Evolutionary conservation across 2,329 filamentous ascomycete genomes (phyloP).

Genomic region (Penicillium fuscoglaucum): DNA sequence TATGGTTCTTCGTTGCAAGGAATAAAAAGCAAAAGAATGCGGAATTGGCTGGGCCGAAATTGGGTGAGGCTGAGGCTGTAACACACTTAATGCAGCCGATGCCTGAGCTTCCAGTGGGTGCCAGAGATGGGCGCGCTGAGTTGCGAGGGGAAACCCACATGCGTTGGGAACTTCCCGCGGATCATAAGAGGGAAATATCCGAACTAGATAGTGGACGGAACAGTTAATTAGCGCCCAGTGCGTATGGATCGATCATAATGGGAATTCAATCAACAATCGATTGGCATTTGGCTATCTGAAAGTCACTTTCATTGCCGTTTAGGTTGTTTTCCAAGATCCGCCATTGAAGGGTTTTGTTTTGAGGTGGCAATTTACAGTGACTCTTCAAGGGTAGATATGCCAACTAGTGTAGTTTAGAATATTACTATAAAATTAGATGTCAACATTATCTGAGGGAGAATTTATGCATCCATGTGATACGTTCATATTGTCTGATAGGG

Average conservation of each 20-base stretch:
- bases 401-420: no score
- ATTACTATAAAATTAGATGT: no score
- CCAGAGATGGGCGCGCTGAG: background rate
- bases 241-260: background rate
- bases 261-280: no score
- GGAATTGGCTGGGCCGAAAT: background rate
- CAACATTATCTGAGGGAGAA: no score
- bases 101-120: background rate
- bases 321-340: background rate
- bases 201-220: background rate
- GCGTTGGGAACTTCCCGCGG: background rate
- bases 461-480: no score
- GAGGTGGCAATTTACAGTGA: background rate
- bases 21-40: background rate
- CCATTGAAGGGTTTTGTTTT: background rate
- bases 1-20: constrained; percentile 1
- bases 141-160: background rate
- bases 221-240: background rate
- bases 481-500: no score
- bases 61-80: background rate
- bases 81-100: background rate
- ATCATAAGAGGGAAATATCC: background rate
- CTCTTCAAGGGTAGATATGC: no score
- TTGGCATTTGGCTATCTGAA: no score
- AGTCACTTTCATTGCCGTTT: background rate